A percentile compares a stretch with the other conserved stretches of the same genome.
These are phyloP conservation scores for Candida tallmaniae DNA, from an alignment of 805 yeast species.

Conservation along the genomic window DNA sequence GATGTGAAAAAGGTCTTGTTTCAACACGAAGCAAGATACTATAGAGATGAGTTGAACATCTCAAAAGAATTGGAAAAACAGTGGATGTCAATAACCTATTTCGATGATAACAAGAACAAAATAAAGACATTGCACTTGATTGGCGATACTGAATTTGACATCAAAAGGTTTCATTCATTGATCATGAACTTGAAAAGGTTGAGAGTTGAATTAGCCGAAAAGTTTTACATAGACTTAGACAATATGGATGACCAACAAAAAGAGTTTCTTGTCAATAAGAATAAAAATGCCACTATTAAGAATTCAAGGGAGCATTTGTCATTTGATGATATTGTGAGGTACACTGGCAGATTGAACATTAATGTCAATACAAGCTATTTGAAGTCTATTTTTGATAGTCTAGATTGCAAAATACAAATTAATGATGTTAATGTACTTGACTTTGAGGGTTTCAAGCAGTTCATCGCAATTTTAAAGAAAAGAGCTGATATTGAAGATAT, in stretches of 20 bases:
- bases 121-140: conserved; percentile 77
- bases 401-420: conserved; percentile 26
- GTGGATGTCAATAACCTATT: conserved; percentile 83
- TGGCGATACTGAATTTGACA: conserved; percentile 58
- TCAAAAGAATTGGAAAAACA: conserved; percentile 56
- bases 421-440: conserved; percentile 36
- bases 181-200: conserved; percentile 61
- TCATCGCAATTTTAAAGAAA: conserved; percentile 62
- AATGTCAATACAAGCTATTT: conserved; percentile 58
- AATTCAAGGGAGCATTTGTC: conserved; percentile 34
- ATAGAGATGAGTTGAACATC: conserved; percentile 78
- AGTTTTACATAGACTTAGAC: conserved; percentile 41
- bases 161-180: conserved; percentile 40
- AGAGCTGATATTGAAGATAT: conserved; percentile 58
- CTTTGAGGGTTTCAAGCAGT: conserved; percentile 70
- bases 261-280: conserved; percentile 21
- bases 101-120: conserved; percentile 52
- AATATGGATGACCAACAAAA: conserved; percentile 28
- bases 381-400: conserved; percentile 40
- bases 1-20: conserved; percentile 58
- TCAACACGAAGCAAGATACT: conserved; percentile 73
- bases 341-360: conserved; percentile 67
- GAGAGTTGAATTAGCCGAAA: conserved; percentile 57
- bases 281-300: conserved; percentile 10
- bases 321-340: conserved; percentile 63